phyloP scores from a whole-genome alignment of 2,329 filamentous ascomycete species.

The Sphaerostilbella broomeana region DNA sequence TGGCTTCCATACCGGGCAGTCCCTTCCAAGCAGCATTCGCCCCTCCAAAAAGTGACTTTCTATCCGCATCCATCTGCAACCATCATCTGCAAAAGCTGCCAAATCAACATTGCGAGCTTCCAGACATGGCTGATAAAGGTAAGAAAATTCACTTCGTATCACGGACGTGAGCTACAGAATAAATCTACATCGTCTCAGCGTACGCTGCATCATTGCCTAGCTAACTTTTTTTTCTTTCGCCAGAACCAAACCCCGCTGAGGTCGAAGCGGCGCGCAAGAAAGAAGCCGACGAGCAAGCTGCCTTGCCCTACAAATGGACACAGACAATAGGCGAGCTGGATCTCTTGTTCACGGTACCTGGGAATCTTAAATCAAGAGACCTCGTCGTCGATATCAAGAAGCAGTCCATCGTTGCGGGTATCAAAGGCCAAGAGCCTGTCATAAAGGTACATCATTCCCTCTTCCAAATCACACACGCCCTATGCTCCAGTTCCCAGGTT shows the following conservation, averaged over 20 bases:
- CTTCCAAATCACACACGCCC: background rate
- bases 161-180: too few species aligned
- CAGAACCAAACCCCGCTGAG: slow-evolving; percentile 50
- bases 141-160: too few species aligned
- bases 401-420: slow-evolving; percentile 65
- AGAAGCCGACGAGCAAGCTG: slow-evolving; percentile 80
- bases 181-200: too few species aligned
- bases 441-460: slow-evolving; percentile 57
- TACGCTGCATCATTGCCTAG: too few species aligned
- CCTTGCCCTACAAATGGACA: slow-evolving; percentile 94
- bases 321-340: slow-evolving; percentile 89
- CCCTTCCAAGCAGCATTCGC: slow-evolving; percentile 13
- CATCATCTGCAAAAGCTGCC: background rate
- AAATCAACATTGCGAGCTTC: background rate
- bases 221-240: slow-evolving; percentile 8
- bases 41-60: slow-evolving; percentile 20
- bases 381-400: slow-evolving; percentile 78
- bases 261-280: slow-evolving; percentile 56
- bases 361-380: slow-evolving; percentile 77
- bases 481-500: background rate
- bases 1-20: background rate
- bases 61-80: slow-evolving; percentile 15
- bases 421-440: slow-evolving; percentile 84
- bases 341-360: slow-evolving; percentile 68
- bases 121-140: slow-evolving; percentile 39